phyloP scores from a whole-genome alignment of 805 yeast species.

The Ogataea nakhonphanomensis region DNA sequence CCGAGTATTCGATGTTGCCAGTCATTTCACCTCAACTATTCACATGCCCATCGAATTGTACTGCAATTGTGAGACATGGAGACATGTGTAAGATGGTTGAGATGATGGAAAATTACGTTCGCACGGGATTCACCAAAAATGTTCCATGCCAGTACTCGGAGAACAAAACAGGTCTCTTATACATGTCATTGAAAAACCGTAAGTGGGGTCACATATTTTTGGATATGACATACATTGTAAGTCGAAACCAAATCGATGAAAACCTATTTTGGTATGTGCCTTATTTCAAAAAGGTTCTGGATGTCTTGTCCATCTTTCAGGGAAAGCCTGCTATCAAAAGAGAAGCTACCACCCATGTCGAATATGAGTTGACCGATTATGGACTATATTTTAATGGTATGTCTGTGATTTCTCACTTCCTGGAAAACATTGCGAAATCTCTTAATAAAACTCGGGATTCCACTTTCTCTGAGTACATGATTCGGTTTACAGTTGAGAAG shows the following conservation, averaged over 20 bases:
- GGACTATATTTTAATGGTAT: slow-evolving; percentile 64
- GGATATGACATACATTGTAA: slow-evolving; percentile 74
- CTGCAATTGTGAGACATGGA: slow-evolving; percentile 58
- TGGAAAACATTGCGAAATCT: slow-evolving; percentile 50
- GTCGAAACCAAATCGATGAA: slow-evolving; percentile 58
- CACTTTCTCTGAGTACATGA: slow-evolving; percentile 10
- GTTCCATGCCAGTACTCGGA: slow-evolving; percentile 39
- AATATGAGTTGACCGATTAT: slow-evolving; percentile 86
- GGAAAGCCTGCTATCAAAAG: slow-evolving; percentile 73
- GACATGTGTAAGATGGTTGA: slow-evolving; percentile 62
- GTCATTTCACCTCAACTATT: slow-evolving; percentile 80
- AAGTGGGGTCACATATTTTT: slow-evolving; percentile 75
- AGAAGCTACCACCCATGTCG: slow-evolving; percentile 79
- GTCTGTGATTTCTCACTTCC: slow-evolving; percentile 63
- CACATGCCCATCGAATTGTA: slow-evolving; percentile 82
- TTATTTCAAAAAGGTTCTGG: slow-evolving; percentile 58
- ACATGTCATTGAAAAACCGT: slow-evolving; percentile 55
- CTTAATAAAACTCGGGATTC: slow-evolving; percentile 27
- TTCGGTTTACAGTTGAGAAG: slow-evolving; percentile 11
- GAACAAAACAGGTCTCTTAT: slow-evolving; percentile 35
- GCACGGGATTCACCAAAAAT: slow-evolving; percentile 41
- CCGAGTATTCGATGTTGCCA: slow-evolving; percentile 72
- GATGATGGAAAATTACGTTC: slow-evolving; percentile 58
- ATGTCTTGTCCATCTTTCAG: slow-evolving; percentile 66
- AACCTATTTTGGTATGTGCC: slow-evolving; percentile 41